Evolutionary conservation across 768 basidiomycete species (phyloP).

Genomic region (Hysterangium stoloniferum): DNA sequence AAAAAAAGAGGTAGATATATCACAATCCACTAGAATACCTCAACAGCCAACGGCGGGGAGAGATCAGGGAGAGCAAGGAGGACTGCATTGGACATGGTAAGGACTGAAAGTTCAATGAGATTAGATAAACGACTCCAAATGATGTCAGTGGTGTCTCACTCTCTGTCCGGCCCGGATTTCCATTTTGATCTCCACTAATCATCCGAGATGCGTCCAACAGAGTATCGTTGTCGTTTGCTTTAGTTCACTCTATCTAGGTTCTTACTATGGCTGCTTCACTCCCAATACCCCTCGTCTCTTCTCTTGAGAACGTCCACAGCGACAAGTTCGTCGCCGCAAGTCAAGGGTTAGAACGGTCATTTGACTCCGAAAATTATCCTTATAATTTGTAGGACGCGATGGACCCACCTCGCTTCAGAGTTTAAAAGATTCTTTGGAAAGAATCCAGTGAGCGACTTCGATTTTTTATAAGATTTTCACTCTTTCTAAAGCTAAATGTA

Average conservation of each 20-base stretch:
- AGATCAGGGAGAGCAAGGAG: constrained; percentile 46
- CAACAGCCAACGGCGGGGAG: constrained; percentile 53
- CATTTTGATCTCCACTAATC: not conserved
- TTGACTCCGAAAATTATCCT: not conserved
- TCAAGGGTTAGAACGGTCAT: constrained; percentile 32
- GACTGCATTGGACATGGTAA: constrained; percentile 21
- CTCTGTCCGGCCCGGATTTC: not conserved
- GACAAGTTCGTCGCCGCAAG: constrained; percentile 45
- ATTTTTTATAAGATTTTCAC: not conserved
- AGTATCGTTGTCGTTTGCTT: too few species aligned
- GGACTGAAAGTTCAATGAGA: not conserved
- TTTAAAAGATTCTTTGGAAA: constrained; percentile 59
- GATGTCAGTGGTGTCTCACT: not conserved
- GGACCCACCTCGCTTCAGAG: constrained; percentile 52
- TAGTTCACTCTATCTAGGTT: too few species aligned
- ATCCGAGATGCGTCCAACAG: too few species aligned
- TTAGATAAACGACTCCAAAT: not conserved
- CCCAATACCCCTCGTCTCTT: constrained; percentile 54
- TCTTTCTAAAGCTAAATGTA: not conserved
- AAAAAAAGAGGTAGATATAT: constrained; percentile 12
- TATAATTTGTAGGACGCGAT: constrained; percentile 34
- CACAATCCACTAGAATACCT: constrained; percentile 32
- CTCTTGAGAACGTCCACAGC: constrained; percentile 47
- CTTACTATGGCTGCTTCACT: constrained; percentile 48
- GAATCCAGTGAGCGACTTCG: constrained; percentile 33